A percentile compares a stretch with the other conserved stretches of the same genome.
These are phyloP conservation scores for Aspergillus fumigatus DNA, from an alignment of 2,329 filamentous ascomycete genomes.

Conservation along the genomic window DNA sequence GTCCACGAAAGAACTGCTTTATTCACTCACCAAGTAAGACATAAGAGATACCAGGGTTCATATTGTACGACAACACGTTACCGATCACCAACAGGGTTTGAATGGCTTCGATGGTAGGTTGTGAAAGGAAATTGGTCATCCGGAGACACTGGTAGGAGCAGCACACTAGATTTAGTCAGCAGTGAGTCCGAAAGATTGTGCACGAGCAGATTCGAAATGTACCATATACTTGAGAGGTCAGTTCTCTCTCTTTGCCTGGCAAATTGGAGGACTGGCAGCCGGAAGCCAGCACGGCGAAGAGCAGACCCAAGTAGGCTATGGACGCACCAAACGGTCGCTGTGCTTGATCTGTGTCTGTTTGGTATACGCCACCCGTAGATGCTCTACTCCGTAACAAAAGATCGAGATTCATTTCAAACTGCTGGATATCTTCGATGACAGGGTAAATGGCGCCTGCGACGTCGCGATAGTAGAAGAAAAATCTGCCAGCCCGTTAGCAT, in stretches of 20 bases:
- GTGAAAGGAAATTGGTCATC: conserved; percentile 60
- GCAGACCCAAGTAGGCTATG: conserved; percentile 54
- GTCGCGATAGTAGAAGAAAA: conserved; percentile 56
- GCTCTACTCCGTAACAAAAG: conserved; percentile 51
- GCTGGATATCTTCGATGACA: conserved; percentile 52
- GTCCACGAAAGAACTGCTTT: not conserved
- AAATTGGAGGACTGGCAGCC: conserved; percentile 58
- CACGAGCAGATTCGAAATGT: conserved; percentile 18
- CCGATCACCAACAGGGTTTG: conserved; percentile 59
- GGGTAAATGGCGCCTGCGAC: conserved; percentile 58
- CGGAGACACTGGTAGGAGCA: conserved; percentile 62
- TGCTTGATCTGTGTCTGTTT: conserved; percentile 45
- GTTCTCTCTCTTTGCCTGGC: conserved; percentile 55
- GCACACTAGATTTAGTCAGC: conserved; percentile 47
- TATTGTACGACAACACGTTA: conserved; percentile 59
- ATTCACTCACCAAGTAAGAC: conserved; percentile 46
- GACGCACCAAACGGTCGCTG: conserved; percentile 54
- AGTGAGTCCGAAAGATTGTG: conserved; percentile 22
- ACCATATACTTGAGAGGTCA: conserved; percentile 62
- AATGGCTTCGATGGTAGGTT: conserved; percentile 57
- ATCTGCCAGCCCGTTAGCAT: conserved; percentile 29
- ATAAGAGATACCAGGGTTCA: conserved; percentile 62
- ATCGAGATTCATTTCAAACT: conserved; percentile 52
- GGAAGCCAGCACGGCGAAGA: conserved; percentile 60
- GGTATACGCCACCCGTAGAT: conserved; percentile 39